phyloP scores from a whole-genome alignment of 257 asterid species.

The Striga asiatica region DNA sequence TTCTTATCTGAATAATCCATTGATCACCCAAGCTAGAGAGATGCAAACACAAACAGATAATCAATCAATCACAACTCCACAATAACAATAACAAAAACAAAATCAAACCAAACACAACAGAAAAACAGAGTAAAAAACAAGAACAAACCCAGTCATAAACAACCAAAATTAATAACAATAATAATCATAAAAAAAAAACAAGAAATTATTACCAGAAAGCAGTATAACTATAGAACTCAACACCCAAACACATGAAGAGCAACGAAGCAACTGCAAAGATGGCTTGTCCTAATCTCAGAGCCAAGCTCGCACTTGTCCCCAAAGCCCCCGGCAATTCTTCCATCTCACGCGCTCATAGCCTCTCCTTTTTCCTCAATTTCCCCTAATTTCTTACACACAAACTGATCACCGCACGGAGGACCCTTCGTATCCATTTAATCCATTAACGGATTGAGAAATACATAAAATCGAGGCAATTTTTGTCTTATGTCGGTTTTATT shows the following conservation, averaged over 20 bases:
- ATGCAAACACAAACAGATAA: too few relatives aligned
- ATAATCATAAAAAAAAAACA: background rate
- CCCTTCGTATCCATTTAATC: slow-evolving; percentile 29
- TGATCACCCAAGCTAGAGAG: too few relatives aligned
- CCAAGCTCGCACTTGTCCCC: slow-evolving; percentile 91
- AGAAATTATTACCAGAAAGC: slow-evolving; percentile 66
- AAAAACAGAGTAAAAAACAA: too few relatives aligned
- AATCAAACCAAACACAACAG: slow-evolving; percentile 1
- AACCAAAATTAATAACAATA: background rate
- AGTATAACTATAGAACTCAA: slow-evolving; percentile 86
- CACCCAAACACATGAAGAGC: slow-evolving; percentile 87
- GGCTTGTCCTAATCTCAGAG: slow-evolving; percentile 81
- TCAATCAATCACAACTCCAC: too few relatives aligned
- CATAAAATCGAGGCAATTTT: background rate
- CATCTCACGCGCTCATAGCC: slow-evolving; percentile 36
- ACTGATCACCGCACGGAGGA: slow-evolving; percentile 10
- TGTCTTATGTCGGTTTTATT: background rate
- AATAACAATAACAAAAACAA: too few relatives aligned
- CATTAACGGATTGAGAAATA: slow-evolving; percentile 13
- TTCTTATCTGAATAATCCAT: too few relatives aligned
- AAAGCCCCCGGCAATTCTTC: slow-evolving; percentile 85
- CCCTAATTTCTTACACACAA: background rate
- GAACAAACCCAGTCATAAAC: background rate
- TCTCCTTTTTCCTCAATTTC: background rate
- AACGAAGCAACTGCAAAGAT: slow-evolving; percentile 78